Percentiles rank a stretch among this genome's conserved stretches.
Conservation (phyloP, 495 filamentous ascomycete genomes). For the Lasiosphaeria miniovina region DNA sequence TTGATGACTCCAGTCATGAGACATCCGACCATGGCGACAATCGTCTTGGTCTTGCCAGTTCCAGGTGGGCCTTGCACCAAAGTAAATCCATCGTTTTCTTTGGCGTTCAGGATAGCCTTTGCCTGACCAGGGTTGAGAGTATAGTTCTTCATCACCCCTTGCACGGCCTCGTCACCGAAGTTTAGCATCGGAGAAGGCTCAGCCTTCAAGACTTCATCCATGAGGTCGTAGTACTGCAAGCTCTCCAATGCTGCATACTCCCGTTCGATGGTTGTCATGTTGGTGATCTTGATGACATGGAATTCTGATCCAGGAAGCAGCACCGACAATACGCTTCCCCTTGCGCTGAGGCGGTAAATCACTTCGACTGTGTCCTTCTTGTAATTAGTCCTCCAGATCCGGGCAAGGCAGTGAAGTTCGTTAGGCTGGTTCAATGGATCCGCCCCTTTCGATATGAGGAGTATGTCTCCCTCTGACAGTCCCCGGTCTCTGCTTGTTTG, state of each 20-base stretch:
- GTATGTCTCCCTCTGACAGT: constrained; percentile 81
- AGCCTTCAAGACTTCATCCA: constrained; percentile 82
- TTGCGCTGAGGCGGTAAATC: constrained; percentile 71
- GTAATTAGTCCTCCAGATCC: constrained; percentile 71
- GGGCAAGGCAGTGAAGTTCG: constrained; percentile 78
- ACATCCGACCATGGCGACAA: constrained; percentile 91
- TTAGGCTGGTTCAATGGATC: constrained; percentile 59
- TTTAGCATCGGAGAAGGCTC: constrained; percentile 82
- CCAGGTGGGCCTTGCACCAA: constrained; percentile 95
- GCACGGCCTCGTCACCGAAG: constrained; percentile 69
- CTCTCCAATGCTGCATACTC: constrained; percentile 90
- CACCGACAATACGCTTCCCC: constrained; percentile 44
- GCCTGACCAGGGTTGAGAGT: constrained; percentile 84
- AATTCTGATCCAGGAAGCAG: constrained; percentile 63
- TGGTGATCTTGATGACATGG: constrained; percentile 74
- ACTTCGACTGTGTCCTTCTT: constrained; percentile 79
- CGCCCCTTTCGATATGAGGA: constrained; percentile 72
- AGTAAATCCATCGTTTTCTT: constrained; percentile 93
- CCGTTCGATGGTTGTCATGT: constrained; percentile 86
- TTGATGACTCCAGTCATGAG: constrained; percentile 64
- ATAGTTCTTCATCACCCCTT: constrained; percentile 68
- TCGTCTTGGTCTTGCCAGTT: constrained; percentile 97
- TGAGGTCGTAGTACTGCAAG: constrained; percentile 91
- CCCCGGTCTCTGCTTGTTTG: constrained; percentile 65
- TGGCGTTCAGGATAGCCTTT: constrained; percentile 85